Evolutionary conservation across 208 protist genomes (phyloP).

Genomic region (Trypanosoma boissoni): DNA sequence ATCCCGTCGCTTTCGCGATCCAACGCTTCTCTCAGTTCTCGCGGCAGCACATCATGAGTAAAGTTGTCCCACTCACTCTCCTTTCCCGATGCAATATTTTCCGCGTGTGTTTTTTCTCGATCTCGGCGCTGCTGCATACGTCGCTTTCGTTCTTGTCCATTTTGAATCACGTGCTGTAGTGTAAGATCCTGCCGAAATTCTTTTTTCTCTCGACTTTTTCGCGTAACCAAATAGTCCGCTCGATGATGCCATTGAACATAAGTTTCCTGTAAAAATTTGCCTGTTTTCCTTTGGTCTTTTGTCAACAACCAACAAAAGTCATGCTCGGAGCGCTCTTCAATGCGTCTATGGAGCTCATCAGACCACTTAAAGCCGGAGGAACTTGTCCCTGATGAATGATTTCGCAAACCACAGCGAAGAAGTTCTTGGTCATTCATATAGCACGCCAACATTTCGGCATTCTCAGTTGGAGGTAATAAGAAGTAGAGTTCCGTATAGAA

Average conservation of each 20-base stretch:
- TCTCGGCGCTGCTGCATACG: slow-evolving; percentile 69
- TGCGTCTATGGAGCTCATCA: slow-evolving; percentile 51
- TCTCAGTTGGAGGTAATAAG: slow-evolving; percentile 56
- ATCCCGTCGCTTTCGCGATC: slow-evolving; percentile 87
- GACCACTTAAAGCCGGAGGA: slow-evolving; percentile 64
- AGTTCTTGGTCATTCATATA: slow-evolving; percentile 88
- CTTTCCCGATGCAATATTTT: slow-evolving; percentile 43
- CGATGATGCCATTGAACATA: slow-evolving; percentile 87
- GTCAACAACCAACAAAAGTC: slow-evolving; percentile 87
- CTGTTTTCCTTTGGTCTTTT: slow-evolving; percentile 62
- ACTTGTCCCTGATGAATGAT: slow-evolving; percentile 66
- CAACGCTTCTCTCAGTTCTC: slow-evolving; percentile 79
- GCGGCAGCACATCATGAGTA: slow-evolving; percentile 81
- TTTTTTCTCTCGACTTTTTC: slow-evolving; percentile 84
- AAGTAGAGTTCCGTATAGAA: slow-evolving; percentile 79
- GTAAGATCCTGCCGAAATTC: slow-evolving; percentile 85
- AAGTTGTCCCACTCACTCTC: slow-evolving; percentile 81
- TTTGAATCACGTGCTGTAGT: slow-evolving; percentile 74
- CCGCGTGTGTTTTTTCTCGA: slow-evolving; percentile 33
- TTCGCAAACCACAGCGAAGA: slow-evolving; percentile 70
- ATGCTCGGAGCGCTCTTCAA: slow-evolving; percentile 40
- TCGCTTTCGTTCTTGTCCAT: slow-evolving; percentile 82
- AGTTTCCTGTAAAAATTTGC: slow-evolving; percentile 80
- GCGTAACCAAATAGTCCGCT: slow-evolving; percentile 83
- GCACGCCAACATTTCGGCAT: slow-evolving; percentile 69